Evolutionary conservation across 495 filamentous ascomycete species (phyloP).

Genomic region (Bryoglossum gracile): DNA sequence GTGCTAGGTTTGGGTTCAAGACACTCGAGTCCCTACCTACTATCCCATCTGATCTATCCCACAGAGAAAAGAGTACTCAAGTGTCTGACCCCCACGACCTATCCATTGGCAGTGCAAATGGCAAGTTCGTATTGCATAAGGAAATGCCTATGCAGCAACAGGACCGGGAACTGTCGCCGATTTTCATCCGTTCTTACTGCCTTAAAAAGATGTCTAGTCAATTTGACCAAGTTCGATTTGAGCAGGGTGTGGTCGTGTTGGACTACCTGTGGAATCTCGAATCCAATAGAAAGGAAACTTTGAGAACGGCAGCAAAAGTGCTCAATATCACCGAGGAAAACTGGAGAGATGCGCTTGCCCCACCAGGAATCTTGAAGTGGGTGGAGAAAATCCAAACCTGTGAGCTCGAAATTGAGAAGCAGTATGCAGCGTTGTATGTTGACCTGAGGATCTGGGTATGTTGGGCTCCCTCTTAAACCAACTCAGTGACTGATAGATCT

Average conservation of each 20-base stretch:
- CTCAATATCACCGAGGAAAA: slow-evolving; percentile 12
- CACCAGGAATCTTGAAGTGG: slow-evolving; percentile 10
- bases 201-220: background rate
- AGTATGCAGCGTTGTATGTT: slow-evolving; percentile 14
- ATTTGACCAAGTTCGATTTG: slow-evolving; percentile 15
- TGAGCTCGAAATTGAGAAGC: slow-evolving; percentile 9
- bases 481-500: slow-evolving; percentile 2
- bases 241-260: slow-evolving; percentile 7
- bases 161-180: slow-evolving; percentile 3
- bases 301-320: slow-evolving; percentile 9
- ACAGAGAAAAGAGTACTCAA: too few species aligned
- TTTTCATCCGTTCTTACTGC: background rate
- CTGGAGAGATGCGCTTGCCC: slow-evolving; percentile 14
- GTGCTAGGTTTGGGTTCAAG: slow-evolving; percentile 11
- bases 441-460: slow-evolving; percentile 22
- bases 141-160: too few species aligned
- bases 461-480: background rate
- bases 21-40: slow-evolving; percentile 13
- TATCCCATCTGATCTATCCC: slow-evolving; percentile 4
- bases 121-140: too few species aligned
- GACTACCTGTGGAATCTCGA: slow-evolving; percentile 22
- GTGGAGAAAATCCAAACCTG: slow-evolving; percentile 8
- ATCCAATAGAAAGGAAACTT: slow-evolving; percentile 4
- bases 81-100: too few species aligned
- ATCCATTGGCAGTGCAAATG: too few species aligned